Percentiles rank a stretch among this genome's conserved stretches.
phyloP scores from a whole-genome alignment of 2,329 filamentous ascomycete genomes.

The Knufia fluminis region DNA sequence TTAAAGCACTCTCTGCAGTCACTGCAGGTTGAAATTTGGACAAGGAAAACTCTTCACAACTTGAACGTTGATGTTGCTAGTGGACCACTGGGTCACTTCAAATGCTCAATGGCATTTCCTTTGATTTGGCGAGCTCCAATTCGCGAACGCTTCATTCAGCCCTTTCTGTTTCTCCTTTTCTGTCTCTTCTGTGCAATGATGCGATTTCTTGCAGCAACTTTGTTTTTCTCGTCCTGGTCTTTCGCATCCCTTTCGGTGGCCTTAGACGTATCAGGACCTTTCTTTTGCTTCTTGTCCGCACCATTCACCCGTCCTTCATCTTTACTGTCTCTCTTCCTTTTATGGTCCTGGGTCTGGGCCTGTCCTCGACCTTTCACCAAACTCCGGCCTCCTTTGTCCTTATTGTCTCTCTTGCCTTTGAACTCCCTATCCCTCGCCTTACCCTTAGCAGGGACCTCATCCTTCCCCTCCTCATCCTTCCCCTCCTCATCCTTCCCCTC shows the following conservation, averaged over 20 bases:
- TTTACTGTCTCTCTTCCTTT: conserved; percentile 16
- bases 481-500: conserved; percentile 24
- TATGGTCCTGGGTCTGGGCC: too few species aligned
- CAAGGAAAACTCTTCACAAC: too few species aligned
- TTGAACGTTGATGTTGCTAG: too few species aligned
- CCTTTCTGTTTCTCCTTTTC: conserved; percentile 57
- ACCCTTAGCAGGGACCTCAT: conserved; percentile 29
- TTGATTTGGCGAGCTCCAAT: too few species aligned
- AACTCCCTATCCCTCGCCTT: conserved; percentile 18
- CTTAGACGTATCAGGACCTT: conserved; percentile 3
- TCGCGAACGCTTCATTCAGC: conserved; percentile 19
- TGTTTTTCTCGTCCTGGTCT: conserved; percentile 37
- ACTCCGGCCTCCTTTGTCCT: too few species aligned
- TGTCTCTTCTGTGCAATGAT: conserved; percentile 80
- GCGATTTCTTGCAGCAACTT: conserved; percentile 55
- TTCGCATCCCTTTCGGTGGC: conserved; percentile 15
- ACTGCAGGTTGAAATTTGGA: too few species aligned
- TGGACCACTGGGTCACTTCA: too few species aligned
- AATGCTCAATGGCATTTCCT: too few species aligned
- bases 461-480: conserved; percentile 10
- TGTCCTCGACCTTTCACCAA: too few species aligned
- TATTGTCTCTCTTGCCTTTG: too few species aligned
- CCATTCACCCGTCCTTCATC: conserved; percentile 11
- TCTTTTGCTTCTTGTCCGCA: conserved; percentile 14
- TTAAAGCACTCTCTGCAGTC: too few species aligned